Evolutionary conservation across 176 grass and related monocot genomes (phyloP).

Genomic region (Chrysopogon serrulatus): DNA sequence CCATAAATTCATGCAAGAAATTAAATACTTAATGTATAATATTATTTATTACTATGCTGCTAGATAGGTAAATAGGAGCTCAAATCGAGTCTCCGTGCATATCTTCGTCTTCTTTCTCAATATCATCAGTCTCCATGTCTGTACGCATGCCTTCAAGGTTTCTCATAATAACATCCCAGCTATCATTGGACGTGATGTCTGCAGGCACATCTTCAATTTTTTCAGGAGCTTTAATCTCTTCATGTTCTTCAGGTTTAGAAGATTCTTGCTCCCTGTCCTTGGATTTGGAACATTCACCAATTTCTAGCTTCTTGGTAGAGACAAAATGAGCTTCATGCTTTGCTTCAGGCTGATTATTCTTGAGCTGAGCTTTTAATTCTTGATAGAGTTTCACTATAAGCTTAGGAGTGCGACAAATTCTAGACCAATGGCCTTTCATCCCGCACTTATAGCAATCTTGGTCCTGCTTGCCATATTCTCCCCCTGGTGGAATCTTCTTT

Average conservation of each 20-base stretch:
- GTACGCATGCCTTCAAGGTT: background rate
- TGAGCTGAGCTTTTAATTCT: background rate
- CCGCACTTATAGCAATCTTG: background rate
- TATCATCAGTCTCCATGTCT: too few relatives aligned
- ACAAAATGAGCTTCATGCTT: background rate
- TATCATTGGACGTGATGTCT: background rate
- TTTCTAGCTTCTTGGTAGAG: background rate
- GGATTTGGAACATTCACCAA: background rate
- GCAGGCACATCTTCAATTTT: background rate
- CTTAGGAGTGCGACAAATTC: background rate
- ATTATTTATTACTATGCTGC: too few relatives aligned
- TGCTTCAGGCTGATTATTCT: too few relatives aligned
- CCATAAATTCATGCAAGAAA: too few relatives aligned
- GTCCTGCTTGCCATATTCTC: background rate
- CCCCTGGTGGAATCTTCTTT: background rate
- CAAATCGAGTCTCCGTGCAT: background rate
- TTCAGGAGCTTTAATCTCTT: background rate
- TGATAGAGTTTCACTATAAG: background rate
- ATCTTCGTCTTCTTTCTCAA: background rate
- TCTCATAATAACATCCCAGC: background rate
- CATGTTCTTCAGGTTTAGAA: background rate
- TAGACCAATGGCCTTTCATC: background rate
- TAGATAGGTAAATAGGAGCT: background rate
- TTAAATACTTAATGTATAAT: too few relatives aligned
- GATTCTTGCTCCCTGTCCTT: background rate